A percentile compares a stretch with the other conserved stretches of the same genome.
These are phyloP conservation scores for Linderniella brevidens DNA, from an alignment of 257 asterid species.

Conservation along the genomic window DNA sequence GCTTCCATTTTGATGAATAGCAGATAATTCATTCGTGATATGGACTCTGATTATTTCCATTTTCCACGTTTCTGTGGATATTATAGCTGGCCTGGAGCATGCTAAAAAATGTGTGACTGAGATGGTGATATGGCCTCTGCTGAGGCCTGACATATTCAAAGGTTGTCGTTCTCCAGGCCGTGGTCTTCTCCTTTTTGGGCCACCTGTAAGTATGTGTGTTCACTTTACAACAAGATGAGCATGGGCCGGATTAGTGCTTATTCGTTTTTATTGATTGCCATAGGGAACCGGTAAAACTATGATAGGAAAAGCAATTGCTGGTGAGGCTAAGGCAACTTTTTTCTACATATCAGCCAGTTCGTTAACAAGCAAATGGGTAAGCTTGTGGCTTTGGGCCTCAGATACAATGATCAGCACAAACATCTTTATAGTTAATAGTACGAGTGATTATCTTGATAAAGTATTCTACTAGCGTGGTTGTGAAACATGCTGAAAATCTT, in stretches of 20 bases:
- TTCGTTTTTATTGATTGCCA: slow-evolving; percentile 14
- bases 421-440: background rate
- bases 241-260: slow-evolving; percentile 6
- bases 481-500: no score
- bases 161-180: slow-evolving; percentile 99
- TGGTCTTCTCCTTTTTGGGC: slow-evolving; percentile 98
- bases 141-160: slow-evolving; percentile 91
- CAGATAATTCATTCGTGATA: background rate
- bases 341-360: slow-evolving; percentile 99
- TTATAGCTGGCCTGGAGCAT: slow-evolving; percentile 90
- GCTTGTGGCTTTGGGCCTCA: slow-evolving; percentile 7
- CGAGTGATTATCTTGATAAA: background rate
- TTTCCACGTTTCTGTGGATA: background rate
- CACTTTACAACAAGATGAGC: background rate
- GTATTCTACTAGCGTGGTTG: background rate
- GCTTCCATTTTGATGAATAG: background rate
- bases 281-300: slow-evolving; percentile 99
- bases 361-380: slow-evolving; percentile 96
- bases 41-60: background rate
- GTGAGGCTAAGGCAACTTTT: slow-evolving; percentile 98
- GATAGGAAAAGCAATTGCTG: slow-evolving; percentile 99
- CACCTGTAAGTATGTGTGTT: slow-evolving; percentile 58
- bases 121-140: slow-evolving; percentile 98
- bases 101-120: slow-evolving; percentile 97
- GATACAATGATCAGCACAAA: background rate